Base-by-base conservation (phyloP, 345 rosid genomes). In the Noccaea caerulescens region DNA sequence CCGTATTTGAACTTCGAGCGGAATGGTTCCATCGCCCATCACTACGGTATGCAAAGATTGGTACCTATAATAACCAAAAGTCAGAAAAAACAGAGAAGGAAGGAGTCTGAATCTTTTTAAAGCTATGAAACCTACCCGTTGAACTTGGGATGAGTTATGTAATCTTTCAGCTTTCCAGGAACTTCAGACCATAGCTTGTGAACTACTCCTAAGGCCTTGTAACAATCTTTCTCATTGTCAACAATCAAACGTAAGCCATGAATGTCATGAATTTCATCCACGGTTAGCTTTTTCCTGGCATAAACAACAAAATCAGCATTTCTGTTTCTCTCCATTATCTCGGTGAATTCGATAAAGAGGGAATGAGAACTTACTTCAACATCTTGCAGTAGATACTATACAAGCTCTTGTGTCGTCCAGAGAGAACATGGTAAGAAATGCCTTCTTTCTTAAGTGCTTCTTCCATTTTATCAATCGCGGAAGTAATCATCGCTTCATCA, bases 221-320 rank as follows among this genome's bases (percentile, higher is more conserved):
- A 91, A 80, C 97, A 89, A 74, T 94, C 95, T 68, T 81, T 84
- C 77, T 84, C 84, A 3, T 80, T 91, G 78, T 91, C 87, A 66
- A 94, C 96, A 80, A 94, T 86, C 68, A 94, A 66, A 37, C 96
- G 96, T 18, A 94, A 39, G 58, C 99, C 99, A 38, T 91, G 95
- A 69, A 94, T 88, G 80, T 94, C 99, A 52, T 91, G 96, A 76
- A 94, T 86, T 82, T 91, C 88, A 80, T 88, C 90, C 90, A 88
- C 76, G 36, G 83, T 85, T 80, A 94, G 81, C 79, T 82, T 89
- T 81, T 94, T 94, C 79, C 99, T 94, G 83, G 49, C 68, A 10
- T 3, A 65, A 8, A 30, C 36, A 58, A 50, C 46, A 73, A 10
- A 4, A 10, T 73, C 4, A 69, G 54, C 18, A 67, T 42, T 47